Conservation (phyloP, 164 flowering plant species). For the Magnolia sinica region DNA sequence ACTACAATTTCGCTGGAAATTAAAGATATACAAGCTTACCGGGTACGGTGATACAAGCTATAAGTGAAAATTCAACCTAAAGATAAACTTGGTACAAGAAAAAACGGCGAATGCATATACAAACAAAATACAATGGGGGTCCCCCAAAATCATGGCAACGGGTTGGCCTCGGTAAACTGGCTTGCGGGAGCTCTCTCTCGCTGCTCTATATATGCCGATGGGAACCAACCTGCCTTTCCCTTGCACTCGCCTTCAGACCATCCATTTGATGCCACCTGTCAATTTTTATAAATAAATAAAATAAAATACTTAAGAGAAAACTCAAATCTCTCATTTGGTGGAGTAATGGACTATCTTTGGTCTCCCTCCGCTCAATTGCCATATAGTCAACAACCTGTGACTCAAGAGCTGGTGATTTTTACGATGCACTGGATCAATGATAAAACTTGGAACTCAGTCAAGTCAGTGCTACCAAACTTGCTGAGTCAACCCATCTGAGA, state of each 20-base stretch:
- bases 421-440: background rate
- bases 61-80: no score
- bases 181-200: slow-evolving; percentile 42
- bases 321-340: background rate
- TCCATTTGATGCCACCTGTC: slow-evolving; percentile 65
- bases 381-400: background rate
- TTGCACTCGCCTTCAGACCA: slow-evolving; percentile 89
- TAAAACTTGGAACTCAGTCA: background rate
- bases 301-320: background rate
- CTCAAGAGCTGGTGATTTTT: background rate
- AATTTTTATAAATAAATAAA: background rate
- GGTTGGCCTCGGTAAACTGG: slow-evolving; percentile 22
- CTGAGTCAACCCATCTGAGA: background rate
- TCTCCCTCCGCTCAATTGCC: background rate
- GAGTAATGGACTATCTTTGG: background rate
- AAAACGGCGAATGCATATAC: no score
- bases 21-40: no score
- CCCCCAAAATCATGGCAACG: background rate
- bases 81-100: no score
- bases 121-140: no score
- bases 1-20: no score
- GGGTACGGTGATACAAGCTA: no score
- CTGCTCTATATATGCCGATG: slow-evolving; percentile 71
- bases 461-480: background rate
- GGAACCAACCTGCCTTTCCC: slow-evolving; percentile 88